Percentiles rank a stretch among this genome's conserved stretches.
phyloP scores from a whole-genome alignment of 2,329 filamentous ascomycete genomes.

The Hymenoscyphus occultus region DNA sequence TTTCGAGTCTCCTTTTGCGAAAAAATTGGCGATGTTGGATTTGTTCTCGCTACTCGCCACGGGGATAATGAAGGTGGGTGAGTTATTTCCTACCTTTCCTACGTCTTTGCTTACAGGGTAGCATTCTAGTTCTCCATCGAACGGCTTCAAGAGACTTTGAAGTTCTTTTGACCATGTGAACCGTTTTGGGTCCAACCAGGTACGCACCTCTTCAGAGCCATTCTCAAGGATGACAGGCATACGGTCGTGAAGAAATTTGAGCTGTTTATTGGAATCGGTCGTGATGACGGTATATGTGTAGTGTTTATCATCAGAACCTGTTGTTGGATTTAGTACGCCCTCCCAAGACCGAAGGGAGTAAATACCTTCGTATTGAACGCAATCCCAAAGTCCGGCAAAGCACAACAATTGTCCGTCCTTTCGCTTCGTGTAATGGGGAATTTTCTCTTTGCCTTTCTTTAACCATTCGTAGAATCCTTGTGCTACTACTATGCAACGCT shows the following conservation, averaged over 20 bases:
- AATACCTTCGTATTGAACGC: constrained; percentile 72
- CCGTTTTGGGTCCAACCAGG: constrained; percentile 74
- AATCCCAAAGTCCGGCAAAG: constrained; percentile 90
- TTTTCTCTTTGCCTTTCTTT: constrained; percentile 76
- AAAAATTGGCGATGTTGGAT: constrained; percentile 91
- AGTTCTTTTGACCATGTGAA: constrained; percentile 75
- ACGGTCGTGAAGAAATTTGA: constrained; percentile 85
- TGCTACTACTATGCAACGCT: constrained; percentile 82
- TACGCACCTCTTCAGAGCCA: constrained; percentile 64
- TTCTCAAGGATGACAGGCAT: constrained; percentile 93
- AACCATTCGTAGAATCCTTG: constrained; percentile 98
- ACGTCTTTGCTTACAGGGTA: constrained; percentile 88
- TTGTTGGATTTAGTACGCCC: constrained; percentile 13
- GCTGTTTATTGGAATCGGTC: constrained; percentile 76
- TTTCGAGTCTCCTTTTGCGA: constrained; percentile 51
- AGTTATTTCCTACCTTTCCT: constrained; percentile 91
- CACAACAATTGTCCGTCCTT: constrained; percentile 78
- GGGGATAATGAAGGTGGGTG: constrained; percentile 76
- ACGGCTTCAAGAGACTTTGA: constrained; percentile 77
- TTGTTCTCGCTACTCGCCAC: constrained; percentile 85
- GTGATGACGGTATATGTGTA: constrained; percentile 96
- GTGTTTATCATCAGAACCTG: constrained; percentile 60
- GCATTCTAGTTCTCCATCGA: constrained; percentile 72
- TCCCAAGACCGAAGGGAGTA: not conserved
- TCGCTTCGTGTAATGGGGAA: constrained; percentile 80